Percentiles rank a stretch among this genome's conserved stretches.
These are phyloP conservation scores for Leccinum ochraceum DNA, from an alignment of 768 basidiomycete species.

Conservation along the genomic window DNA sequence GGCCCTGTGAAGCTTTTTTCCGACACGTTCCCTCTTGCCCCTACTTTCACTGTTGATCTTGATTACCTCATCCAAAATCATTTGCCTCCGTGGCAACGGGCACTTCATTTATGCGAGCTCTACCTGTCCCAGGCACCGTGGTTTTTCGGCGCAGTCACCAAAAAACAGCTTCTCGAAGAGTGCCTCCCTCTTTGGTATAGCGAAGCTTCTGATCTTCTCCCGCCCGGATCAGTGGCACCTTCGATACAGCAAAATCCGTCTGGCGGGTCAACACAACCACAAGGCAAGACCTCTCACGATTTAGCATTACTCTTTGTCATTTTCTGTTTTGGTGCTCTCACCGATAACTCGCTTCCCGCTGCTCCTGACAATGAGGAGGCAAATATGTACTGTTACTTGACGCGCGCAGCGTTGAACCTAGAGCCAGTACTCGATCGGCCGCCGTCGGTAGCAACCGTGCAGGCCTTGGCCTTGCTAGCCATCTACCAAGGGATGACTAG, in stretches of 20 bases:
- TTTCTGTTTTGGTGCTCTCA: constrained; percentile 62
- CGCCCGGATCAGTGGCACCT: constrained; percentile 29
- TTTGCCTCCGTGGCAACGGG: constrained; percentile 62
- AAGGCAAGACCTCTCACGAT: constrained; percentile 50
- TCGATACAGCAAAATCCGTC: constrained; percentile 6
- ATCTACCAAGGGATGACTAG: constrained; percentile 71
- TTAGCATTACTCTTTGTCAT: constrained; percentile 63
- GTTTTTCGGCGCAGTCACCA: constrained; percentile 75
- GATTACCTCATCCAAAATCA: constrained; percentile 47
- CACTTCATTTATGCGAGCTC: constrained; percentile 58
- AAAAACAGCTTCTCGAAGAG: constrained; percentile 62
- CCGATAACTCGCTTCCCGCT: constrained; percentile 52
- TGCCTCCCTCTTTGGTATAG: constrained; percentile 65
- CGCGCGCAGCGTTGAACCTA: constrained; percentile 63
- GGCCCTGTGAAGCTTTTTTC: constrained; percentile 29
- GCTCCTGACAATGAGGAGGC: constrained; percentile 54
- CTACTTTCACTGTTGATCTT: constrained; percentile 42
- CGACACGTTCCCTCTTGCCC: constrained; percentile 53
- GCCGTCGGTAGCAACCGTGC: constrained; percentile 70
- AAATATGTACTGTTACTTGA: constrained; percentile 54
- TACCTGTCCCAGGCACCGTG: constrained; percentile 80
- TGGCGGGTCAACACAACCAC: constrained; percentile 10
- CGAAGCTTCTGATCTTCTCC: constrained; percentile 40
- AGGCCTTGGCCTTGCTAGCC: constrained; percentile 58
- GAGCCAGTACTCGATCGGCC: constrained; percentile 71